A percentile compares a stretch with the other conserved stretches of the same genome.
phyloP scores from a whole-genome alignment of 2,329 filamentous ascomycete genomes.

The Alternaria infectoria region DNA sequence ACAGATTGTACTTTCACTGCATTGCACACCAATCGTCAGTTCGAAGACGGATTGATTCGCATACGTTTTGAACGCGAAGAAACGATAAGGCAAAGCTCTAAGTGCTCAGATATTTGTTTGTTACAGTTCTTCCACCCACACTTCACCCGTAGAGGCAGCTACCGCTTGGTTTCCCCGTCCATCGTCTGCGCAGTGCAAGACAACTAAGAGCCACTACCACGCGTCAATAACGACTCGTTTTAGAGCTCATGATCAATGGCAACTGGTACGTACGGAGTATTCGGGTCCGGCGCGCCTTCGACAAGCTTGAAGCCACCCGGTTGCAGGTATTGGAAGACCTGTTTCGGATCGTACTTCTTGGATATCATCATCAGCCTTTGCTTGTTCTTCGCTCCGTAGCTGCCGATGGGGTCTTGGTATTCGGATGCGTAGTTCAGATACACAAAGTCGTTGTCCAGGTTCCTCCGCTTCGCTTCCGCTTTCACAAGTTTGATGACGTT shows the following conservation, averaged over 20 bases:
- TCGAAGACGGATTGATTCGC: background rate
- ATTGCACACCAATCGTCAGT: background rate
- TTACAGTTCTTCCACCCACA: too few relatives aligned
- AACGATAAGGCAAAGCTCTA: background rate
- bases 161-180: background rate
- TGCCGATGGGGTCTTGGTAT: constrained; percentile 49
- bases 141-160: background rate
- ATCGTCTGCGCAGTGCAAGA: background rate
- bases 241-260: background rate
- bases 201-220: background rate
- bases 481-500: constrained; percentile 7
- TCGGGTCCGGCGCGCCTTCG: constrained; percentile 1
- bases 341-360: constrained; percentile 48
- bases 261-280: background rate
- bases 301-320: constrained; percentile 51
- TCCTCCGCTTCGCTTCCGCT: constrained; percentile 9
- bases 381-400: constrained; percentile 45
- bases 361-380: constrained; percentile 39
- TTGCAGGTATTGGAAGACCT: constrained; percentile 49
- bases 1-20: background rate
- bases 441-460: constrained; percentile 16
- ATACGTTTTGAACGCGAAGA: background rate
- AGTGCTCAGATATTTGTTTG: background rate
- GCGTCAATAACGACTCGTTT: too few relatives aligned
- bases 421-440: constrained; percentile 28